Evolutionary conservation across 371 early-diverging fungal species (phyloP), one percentile per base, ranked within the genome.

Genomic region (Mortierella sp.): DNA sequence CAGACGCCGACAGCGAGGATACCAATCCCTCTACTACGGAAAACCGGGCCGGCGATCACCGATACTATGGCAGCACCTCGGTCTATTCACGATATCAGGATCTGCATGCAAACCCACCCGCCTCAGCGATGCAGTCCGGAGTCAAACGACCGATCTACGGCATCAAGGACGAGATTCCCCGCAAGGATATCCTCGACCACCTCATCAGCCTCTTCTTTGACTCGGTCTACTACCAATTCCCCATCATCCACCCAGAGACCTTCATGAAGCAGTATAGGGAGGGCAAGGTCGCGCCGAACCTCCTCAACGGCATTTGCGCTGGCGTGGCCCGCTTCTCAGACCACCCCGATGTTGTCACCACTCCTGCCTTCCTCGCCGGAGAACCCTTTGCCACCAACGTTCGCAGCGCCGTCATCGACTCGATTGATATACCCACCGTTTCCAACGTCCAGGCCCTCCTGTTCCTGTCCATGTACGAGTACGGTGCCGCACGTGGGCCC

Each of bases 401-500:
- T 19, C 71, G 77, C 5, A 73, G 69, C 22, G 53, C 74, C 7
- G 31, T 86, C 19, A 45, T 85, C 3, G 85, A 84, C 26, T 76
- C 86, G 5, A 75, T 92, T 29, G 91, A 93, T 73, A 76, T 85
- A 14, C 92, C 93, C 11, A 79, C 86, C 39, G 79, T 92, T 10
- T 61, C 87, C 5, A 89, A 88, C 55, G 87, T 89, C 0, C 91
- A 91, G 72, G 91, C 88, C 0, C 65, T 93, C 0, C 26, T 89
- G n/a, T 73, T 92, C 29, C 68, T 93, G n/a, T 66, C 85, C 26
- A 68, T 92, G 68, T 91, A 91, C 80, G 91, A 90, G 50, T 91
- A 88, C 72, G 93, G 93, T 2, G 89, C 90, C 69, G 90, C 89
- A 8, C 70, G 90, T 66, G 91, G 91, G 10, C 91, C 92, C 40